A percentile compares a stretch with the other conserved stretches of the same genome.
Conservation (phyloP, 1,139 yeast genomes). For the Spathaspora sp. region DNA sequence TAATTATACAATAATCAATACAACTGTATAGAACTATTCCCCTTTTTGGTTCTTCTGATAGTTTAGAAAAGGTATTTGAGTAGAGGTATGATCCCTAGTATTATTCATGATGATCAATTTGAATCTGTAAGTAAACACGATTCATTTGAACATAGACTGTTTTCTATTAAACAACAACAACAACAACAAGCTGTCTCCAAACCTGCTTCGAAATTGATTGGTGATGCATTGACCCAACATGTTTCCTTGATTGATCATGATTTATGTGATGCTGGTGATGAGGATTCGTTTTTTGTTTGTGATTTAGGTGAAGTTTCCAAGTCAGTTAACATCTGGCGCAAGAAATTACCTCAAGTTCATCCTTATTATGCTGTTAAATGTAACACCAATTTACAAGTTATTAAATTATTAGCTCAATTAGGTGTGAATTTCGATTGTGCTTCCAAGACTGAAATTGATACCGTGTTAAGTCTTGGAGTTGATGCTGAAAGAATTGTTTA, state of each 20-base stretch:
- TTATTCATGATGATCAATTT: constrained; percentile 14
- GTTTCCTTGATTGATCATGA: constrained; percentile 53
- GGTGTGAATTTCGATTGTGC: constrained; percentile 94
- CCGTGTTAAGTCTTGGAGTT: constrained; percentile 61
- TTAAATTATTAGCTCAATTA: constrained; percentile 53
- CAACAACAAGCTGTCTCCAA: background rate
- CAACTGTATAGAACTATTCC: background rate
- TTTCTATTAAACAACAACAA: background rate
- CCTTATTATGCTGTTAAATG: constrained; percentile 96
- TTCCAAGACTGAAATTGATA: constrained; percentile 78
- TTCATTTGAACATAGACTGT: constrained; percentile 2
- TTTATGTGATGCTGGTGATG: constrained; percentile 72
- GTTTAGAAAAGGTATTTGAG: background rate
- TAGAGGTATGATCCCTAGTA: constrained; percentile 27
- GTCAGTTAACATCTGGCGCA: constrained; percentile 61
- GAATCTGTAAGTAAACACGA: constrained; percentile 7
- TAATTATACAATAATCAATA: background rate
- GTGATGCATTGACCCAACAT: constrained; percentile 42
- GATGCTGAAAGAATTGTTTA: constrained; percentile 70
- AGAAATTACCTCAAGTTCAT: constrained; percentile 65
- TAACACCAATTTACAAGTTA: constrained; percentile 68
- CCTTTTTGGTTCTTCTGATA: background rate
- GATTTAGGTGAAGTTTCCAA: constrained; percentile 74
- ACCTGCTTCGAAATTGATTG: constrained; percentile 24
- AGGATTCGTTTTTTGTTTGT: constrained; percentile 86